phyloP scores from a whole-genome alignment of 2,329 filamentous ascomycete genomes.

The Cadophora luteo-olivacea region DNA sequence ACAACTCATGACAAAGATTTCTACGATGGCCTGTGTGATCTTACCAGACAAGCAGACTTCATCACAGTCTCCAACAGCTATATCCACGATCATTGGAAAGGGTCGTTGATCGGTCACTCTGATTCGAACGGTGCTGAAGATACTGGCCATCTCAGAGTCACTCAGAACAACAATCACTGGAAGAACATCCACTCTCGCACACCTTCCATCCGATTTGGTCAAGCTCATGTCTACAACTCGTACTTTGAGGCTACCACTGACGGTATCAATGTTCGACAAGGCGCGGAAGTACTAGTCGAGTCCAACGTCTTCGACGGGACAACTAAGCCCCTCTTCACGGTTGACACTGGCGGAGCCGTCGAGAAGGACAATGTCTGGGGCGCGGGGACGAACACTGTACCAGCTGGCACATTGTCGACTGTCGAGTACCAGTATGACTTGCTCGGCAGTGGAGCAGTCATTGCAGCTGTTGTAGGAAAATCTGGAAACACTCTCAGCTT shows the following conservation, averaged over 20 bases:
- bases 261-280: conserved; percentile 62
- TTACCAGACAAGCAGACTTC: conserved; percentile 68
- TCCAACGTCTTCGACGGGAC: conserved; percentile 57
- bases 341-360: conserved; percentile 52
- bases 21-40: conserved; percentile 71
- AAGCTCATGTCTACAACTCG: conserved; percentile 65
- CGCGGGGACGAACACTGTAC: conserved; percentile 54
- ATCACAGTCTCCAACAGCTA: conserved; percentile 59
- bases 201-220: conserved; percentile 71
- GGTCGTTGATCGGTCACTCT: conserved; percentile 64
- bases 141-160: conserved; percentile 66
- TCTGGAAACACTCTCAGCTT: conserved; percentile 47
- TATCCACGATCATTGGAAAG: conserved; percentile 67
- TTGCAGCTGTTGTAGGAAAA: conserved; percentile 40
- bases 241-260: conserved; percentile 53
- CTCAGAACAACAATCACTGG: conserved; percentile 72
- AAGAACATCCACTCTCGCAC: conserved; percentile 67
- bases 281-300: conserved; percentile 62
- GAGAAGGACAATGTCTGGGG: conserved; percentile 55
- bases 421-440: conserved; percentile 59
- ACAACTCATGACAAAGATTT: conserved; percentile 60
- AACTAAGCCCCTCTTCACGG: conserved; percentile 53
- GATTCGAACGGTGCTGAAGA: conserved; percentile 65
- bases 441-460: conserved; percentile 15
- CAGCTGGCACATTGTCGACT: conserved; percentile 55